phyloP scores from a whole-genome alignment of 257 asterid genomes.

The Verbascum thapsus region DNA sequence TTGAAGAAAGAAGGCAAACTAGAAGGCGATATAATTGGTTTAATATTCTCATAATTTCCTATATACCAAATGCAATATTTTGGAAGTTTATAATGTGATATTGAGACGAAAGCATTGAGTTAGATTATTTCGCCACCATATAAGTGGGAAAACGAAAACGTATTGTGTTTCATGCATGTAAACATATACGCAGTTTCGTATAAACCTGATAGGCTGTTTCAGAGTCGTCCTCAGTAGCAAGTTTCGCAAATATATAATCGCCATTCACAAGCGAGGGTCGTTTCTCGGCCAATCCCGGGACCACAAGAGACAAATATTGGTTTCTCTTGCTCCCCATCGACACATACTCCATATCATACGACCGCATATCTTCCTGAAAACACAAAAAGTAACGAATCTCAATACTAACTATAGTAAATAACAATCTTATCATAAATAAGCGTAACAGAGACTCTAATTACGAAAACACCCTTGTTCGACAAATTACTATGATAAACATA shows the following conservation, averaged over 20 bases:
- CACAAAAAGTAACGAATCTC: conserved; percentile 8
- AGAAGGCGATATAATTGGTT: no score
- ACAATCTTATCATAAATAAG: no score
- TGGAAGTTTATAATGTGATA: not conserved
- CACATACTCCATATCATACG: conserved; percentile 76
- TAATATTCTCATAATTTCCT: no score
- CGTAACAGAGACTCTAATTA: no score
- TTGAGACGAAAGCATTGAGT: not conserved
- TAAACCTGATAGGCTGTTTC: conserved; percentile 57
- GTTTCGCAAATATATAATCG: conserved; percentile 60
- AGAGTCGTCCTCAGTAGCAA: conserved; percentile 44
- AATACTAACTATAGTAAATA: conserved; percentile 8
- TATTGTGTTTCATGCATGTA: not conserved
- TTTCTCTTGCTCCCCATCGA: conserved; percentile 48
- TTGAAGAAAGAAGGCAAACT: no score
- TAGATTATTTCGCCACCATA: conserved; percentile 1
- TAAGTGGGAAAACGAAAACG: not conserved
- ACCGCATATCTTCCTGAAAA: conserved; percentile 77
- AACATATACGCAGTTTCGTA: no score
- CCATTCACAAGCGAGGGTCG: conserved; percentile 92
- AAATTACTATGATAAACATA: no score
- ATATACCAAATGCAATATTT: not conserved
- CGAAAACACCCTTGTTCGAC: no score
- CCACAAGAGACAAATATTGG: conserved; percentile 71
- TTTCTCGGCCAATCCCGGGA: conserved; percentile 97